A percentile compares a stretch with the other conserved stretches of the same genome.
Evolutionary conservation across 1,284 basidiomycete species (phyloP).

Genomic region (Irpex lacteus): DNA sequence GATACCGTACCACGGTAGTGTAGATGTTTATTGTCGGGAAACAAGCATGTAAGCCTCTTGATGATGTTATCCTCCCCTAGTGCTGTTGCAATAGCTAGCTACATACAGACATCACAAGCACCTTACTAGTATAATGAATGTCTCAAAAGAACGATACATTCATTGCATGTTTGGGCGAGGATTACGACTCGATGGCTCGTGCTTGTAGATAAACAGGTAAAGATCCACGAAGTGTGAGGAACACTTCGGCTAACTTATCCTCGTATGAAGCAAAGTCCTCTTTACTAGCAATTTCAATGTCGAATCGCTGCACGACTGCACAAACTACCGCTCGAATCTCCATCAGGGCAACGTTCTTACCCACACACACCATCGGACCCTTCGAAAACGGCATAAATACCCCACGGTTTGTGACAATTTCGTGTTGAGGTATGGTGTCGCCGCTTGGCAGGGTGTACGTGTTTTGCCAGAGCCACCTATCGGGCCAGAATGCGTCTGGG

Average conservation of each 20-base stretch:
- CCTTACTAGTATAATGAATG: no score
- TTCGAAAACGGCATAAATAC: slow-evolving; percentile 24
- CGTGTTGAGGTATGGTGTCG: slow-evolving; percentile 10
- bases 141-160: no score
- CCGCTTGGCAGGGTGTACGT: slow-evolving; percentile 14
- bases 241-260: slow-evolving; percentile 14
- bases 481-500: slow-evolving; percentile 40
- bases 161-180: no score
- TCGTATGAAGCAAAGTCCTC: slow-evolving; percentile 19
- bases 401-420: slow-evolving; percentile 15
- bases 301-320: slow-evolving; percentile 22
- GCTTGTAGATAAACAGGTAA: slow-evolving; percentile 9
- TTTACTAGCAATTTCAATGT: slow-evolving; percentile 13
- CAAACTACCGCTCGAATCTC: slow-evolving; percentile 24
- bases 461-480: slow-evolving; percentile 36
- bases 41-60: no score
- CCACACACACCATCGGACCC: slow-evolving; percentile 24
- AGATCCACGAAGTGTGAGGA: slow-evolving; percentile 14
- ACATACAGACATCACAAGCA: no score
- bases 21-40: no score
- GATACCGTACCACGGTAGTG: no score
- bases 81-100: no score
- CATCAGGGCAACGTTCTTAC: slow-evolving; percentile 25
- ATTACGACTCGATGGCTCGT: not conserved
- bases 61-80: no score